Conservation (phyloP, 176 grass and related monocot species). For the Saccharum spontaneum region DNA sequence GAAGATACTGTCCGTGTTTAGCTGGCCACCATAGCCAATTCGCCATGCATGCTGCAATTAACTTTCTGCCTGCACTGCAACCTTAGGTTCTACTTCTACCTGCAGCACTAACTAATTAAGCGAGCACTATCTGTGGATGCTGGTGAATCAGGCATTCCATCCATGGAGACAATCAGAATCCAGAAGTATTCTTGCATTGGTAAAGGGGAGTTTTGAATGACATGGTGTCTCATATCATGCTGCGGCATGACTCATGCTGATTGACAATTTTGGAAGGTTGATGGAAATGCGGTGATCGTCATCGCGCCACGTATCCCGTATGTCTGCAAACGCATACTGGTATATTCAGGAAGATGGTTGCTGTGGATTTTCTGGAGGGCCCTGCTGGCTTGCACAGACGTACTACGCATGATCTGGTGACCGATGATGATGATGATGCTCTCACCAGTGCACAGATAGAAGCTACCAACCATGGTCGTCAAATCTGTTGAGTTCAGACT, state of each 20-base stretch:
- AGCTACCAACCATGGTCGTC: background rate
- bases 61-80: conserved; percentile 31
- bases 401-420: conserved; percentile 6
- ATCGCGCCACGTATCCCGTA: background rate
- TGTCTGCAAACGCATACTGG: background rate
- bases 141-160: background rate
- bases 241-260: background rate
- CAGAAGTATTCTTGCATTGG: background rate
- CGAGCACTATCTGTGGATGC: background rate
- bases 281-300: conserved; percentile 13
- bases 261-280: background rate
- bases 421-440: background rate
- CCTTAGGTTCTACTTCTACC: conserved; percentile 15
- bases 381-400: conserved; percentile 10
- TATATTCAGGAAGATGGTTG: background rate
- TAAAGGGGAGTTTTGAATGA: background rate
- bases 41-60: background rate
- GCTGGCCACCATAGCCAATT: conserved; percentile 19
- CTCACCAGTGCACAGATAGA: background rate
- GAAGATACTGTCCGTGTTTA: conserved; percentile 22
- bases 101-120: conserved; percentile 14
- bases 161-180: background rate
- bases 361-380: conserved; percentile 23
- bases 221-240: background rate
- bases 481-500: background rate